Evolutionary conservation across 2,329 filamentous ascomycete species (phyloP).

Genomic region (Phaeomoniella chlamydospora): DNA sequence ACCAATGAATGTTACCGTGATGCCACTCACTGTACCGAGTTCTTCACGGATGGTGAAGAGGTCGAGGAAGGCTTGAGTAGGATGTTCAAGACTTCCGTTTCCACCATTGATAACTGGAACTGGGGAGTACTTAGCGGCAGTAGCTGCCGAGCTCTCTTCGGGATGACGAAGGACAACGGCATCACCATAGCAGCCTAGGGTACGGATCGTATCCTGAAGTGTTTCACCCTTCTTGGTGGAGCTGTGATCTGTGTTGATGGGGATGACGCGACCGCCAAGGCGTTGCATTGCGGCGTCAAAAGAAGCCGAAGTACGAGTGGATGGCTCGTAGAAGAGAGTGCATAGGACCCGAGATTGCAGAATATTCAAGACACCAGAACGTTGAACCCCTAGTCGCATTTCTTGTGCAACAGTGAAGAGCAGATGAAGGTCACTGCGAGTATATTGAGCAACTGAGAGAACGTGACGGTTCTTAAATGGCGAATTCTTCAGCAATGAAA

Average conservation of each 20-base stretch:
- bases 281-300: constrained; percentile 99
- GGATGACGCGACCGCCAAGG: constrained; percentile 73
- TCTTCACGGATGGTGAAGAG: constrained; percentile 98
- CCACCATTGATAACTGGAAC: constrained; percentile 95
- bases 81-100: constrained; percentile 91
- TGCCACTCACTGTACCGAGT: constrained; percentile 81
- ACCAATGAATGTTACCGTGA: constrained; percentile 92
- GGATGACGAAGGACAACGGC: constrained; percentile 94
- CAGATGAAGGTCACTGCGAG: constrained; percentile 71
- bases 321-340: constrained; percentile 96
- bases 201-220: constrained; percentile 84
- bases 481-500: constrained; percentile 61
- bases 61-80: constrained; percentile 92
- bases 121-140: constrained; percentile 72
- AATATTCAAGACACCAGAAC: constrained; percentile 75
- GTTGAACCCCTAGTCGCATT: constrained; percentile 90
- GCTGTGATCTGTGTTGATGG: constrained; percentile 68
- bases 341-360: constrained; percentile 76
- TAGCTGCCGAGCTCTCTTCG: constrained; percentile 62
- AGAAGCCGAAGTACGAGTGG: constrained; percentile 84
- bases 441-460: constrained; percentile 83
- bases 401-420: constrained; percentile 95
- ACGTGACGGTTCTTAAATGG: constrained; percentile 84
- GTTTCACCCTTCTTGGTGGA: constrained; percentile 91
- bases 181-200: constrained; percentile 85